These are phyloP conservation scores for Chara braunii DNA, from an alignment of 139 green algal species.

Conservation along the genomic window DNA sequence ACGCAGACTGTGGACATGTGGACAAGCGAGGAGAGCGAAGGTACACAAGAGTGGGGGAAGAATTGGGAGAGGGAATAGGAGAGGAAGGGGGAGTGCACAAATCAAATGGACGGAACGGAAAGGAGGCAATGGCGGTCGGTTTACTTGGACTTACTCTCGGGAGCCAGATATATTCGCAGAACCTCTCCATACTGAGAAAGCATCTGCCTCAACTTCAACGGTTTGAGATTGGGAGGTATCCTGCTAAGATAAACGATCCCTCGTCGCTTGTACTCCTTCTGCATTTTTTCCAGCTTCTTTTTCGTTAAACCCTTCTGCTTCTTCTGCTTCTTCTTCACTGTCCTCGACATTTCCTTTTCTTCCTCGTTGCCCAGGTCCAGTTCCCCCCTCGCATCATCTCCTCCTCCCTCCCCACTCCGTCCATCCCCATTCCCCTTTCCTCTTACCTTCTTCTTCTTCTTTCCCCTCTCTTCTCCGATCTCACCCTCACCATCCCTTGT, in stretches of 20 bases:
- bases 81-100: too few species aligned
- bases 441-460: not conserved
- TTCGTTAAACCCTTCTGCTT: not conserved
- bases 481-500: slow-evolving; percentile 9
- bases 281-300: slow-evolving; percentile 3
- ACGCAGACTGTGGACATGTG: too few species aligned
- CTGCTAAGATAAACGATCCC: slow-evolving; percentile 81
- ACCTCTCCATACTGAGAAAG: slow-evolving; percentile 67
- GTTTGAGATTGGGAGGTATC: slow-evolving; percentile 73
- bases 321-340: not conserved
- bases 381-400: too few species aligned
- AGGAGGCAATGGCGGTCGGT: too few species aligned
- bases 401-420: not conserved
- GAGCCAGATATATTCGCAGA: slow-evolving; percentile 75
- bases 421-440: not conserved
- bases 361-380: too few species aligned
- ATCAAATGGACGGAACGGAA: too few species aligned
- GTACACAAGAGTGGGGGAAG: too few species aligned
- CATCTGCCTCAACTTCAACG: slow-evolving; percentile 79
- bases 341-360: not conserved
- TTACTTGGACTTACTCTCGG: slow-evolving; percentile 56
- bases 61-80: too few species aligned
- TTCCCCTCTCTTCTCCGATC: slow-evolving; percentile 1
- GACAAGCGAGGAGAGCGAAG: too few species aligned
- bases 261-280: slow-evolving; percentile 41